phyloP scores from a whole-genome alignment of 192 early-diverging fungal species.

The Chytriomyces sp. region DNA sequence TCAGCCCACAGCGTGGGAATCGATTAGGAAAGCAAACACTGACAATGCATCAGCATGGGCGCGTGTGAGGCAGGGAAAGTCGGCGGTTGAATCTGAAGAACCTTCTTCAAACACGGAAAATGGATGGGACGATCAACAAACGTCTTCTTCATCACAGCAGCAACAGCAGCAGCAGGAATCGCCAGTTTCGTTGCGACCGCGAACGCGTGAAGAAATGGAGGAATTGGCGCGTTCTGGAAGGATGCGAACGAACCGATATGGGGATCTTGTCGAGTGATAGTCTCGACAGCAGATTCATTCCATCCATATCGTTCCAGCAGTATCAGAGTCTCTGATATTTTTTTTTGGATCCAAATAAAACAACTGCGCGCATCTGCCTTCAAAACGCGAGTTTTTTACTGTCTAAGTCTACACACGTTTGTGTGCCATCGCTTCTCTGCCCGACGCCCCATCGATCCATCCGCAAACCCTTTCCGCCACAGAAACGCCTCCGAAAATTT shows the following conservation, averaged over 20 bases:
- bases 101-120: neutral
- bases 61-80: slow-evolving; percentile 4
- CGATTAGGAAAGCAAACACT: neutral
- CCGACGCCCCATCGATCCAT: neutral
- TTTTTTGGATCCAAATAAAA: too few species aligned
- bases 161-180: too few species aligned
- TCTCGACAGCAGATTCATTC: too few species aligned
- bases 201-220: slow-evolving; percentile 18
- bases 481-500: slow-evolving; percentile 12
- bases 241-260: slow-evolving; percentile 2
- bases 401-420: neutral
- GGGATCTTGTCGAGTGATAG: neutral
- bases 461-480: slow-evolving; percentile 12
- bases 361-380: neutral
- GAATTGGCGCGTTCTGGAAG: neutral
- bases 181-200: neutral
- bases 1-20: neutral
- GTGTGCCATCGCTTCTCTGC: neutral
- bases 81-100: neutral
- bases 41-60: neutral
- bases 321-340: neutral
- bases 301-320: too few species aligned
- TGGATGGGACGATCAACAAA: neutral
- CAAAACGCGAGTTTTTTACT: neutral
- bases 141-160: too few species aligned